A percentile compares a stretch with the other conserved stretches of the same genome.
Evolutionary conservation across 345 rosid species (phyloP).

Genomic region (Boechera retrofracta): DNA sequence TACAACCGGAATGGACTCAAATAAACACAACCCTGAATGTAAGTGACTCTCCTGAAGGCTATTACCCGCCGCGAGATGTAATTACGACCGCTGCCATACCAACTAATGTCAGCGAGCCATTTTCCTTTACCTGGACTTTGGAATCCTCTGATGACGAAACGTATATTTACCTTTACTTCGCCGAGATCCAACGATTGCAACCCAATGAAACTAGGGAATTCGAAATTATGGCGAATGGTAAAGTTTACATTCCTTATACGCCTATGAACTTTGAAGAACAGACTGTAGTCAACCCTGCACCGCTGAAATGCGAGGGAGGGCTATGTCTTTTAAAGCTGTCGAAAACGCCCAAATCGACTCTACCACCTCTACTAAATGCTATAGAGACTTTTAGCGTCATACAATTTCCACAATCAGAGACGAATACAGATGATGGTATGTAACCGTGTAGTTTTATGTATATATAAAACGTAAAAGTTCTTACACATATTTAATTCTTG

Average conservation of each 20-base stretch:
- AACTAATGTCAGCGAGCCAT: conserved; percentile 19
- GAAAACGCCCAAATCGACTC: conserved; percentile 18
- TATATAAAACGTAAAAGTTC: too few species aligned
- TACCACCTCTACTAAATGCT: conserved; percentile 40
- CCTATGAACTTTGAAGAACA: background rate
- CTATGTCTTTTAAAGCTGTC: background rate
- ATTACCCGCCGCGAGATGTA: conserved; percentile 31
- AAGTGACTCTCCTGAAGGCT: background rate
- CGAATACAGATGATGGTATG: conserved; percentile 40
- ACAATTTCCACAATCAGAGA: conserved; percentile 26
- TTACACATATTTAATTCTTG: too few species aligned
- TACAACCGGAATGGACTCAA: background rate
- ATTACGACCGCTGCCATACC: conserved; percentile 34
- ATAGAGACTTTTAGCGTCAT: conserved; percentile 25
- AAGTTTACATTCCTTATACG: background rate
- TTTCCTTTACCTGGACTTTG: background rate
- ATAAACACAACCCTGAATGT: conserved; percentile 26
- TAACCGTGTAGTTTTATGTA: background rate
- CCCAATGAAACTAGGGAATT: conserved; percentile 37
- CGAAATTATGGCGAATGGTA: conserved; percentile 28
- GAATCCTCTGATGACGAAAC: background rate
- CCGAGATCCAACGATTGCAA: conserved; percentile 29
- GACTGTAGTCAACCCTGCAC: background rate
- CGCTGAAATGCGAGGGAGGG: background rate
- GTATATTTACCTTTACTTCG: conserved; percentile 41